Evolutionary conservation across 2,329 filamentous ascomycete genomes (phyloP), one percentile per base, ranked within the genome.

Genomic region (Graphilbum sp.): DNA sequence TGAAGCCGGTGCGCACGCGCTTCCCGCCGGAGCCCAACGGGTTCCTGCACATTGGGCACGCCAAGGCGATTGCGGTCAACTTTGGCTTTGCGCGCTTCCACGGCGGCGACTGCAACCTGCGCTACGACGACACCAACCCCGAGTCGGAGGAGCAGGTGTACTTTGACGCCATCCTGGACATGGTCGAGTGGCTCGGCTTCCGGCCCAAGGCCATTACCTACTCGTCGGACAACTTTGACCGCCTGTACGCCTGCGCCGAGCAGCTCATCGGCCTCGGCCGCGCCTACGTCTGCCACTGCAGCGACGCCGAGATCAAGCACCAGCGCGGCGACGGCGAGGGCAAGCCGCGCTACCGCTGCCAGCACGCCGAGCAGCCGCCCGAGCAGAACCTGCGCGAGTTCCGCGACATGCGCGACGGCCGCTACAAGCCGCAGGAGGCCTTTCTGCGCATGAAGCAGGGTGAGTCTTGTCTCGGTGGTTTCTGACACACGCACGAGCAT

Each of bases 51-150:
- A 81, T 96, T 48, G 88, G 88, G 17, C 90, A 96, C 54, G 82
- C 81, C 46, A 96, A 96, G 63, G 88, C 90, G 18, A 95, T 96
- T 55, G 80, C 85, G 0, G 75, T 96, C 57, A 95, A 96, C 60
- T 96, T 96, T 60, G 88, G 88, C 7, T 96, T 95, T 55, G 88
- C 90, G 13, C 75, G 72, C 52, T 76, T 78, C 52, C 82, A 93
- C 54, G 80, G 79, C 27, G 88, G 88, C 41, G 65, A 77, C 44
- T n/a, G 15, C 11, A 29, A 37, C 31, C 42, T 47, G 17, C 45
- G 45, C 16, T 49, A 43, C 38, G 90, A 96, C 55, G 90, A 96
- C 51, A 96, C 90, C 13, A 96, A 96, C 55, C 90, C 90, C 1
- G 84, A 87, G 46, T 83, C 82, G 35, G 90, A 96, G 56, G 82